phyloP scores from a whole-genome alignment of 2,329 filamentous ascomycete genomes.

The Nannizziopsis arthrosporioides region DNA sequence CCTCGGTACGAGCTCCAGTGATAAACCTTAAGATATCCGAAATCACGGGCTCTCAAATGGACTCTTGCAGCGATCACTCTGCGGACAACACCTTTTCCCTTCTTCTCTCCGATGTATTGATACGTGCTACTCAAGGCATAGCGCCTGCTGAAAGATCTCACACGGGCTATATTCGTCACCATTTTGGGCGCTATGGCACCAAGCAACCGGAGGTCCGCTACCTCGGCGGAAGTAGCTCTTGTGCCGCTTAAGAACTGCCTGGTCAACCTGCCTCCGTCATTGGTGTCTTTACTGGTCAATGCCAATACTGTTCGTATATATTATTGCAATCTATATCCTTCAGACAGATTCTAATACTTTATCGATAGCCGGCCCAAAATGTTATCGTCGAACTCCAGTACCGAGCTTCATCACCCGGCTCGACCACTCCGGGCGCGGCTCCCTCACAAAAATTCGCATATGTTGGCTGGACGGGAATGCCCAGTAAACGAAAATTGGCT shows the following conservation, averaged over 20 bases:
- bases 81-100: neutral
- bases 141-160: too few relatives aligned
- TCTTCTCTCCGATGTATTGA: too few relatives aligned
- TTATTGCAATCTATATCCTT: neutral
- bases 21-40: conserved; percentile 12
- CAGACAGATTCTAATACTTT: neutral
- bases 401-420: conserved; percentile 42
- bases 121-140: too few relatives aligned
- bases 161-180: too few relatives aligned
- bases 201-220: conserved; percentile 40
- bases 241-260: conserved; percentile 87
- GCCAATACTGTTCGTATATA: conserved; percentile 63
- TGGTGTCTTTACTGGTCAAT: conserved; percentile 76
- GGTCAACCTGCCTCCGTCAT: conserved; percentile 75
- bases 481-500: conserved; percentile 70
- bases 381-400: conserved; percentile 86
- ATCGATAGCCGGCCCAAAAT: conserved; percentile 71
- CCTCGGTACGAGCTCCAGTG: conserved; percentile 21
- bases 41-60: conserved; percentile 17
- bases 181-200: conserved; percentile 27
- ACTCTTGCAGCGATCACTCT: neutral
- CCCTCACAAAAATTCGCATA: conserved; percentile 59
- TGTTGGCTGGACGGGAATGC: conserved; percentile 95
- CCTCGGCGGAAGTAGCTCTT: conserved; percentile 71
- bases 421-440: conserved; percentile 31